phyloP scores from a whole-genome alignment of 495 filamentous ascomycete genomes.

The Talaromyces ruber region DNA sequence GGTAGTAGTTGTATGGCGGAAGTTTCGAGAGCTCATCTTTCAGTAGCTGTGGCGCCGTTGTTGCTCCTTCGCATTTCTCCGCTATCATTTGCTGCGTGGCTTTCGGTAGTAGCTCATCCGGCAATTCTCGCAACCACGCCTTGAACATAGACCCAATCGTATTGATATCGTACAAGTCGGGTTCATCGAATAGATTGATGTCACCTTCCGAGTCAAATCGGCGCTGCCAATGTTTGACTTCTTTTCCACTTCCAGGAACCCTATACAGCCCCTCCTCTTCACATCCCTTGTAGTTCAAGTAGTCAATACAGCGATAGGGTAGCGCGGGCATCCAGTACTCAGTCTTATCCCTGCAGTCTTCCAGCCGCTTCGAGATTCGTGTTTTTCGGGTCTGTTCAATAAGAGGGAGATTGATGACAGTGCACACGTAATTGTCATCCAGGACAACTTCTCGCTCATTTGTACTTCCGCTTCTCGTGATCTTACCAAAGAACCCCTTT shows the following conservation, averaged over 20 bases:
- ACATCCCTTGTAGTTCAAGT: slow-evolving; percentile 82
- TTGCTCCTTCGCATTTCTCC: slow-evolving; percentile 63
- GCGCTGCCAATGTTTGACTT: slow-evolving; percentile 81
- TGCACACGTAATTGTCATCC: slow-evolving; percentile 69
- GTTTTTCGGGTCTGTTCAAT: slow-evolving; percentile 80
- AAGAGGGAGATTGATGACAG: slow-evolving; percentile 71
- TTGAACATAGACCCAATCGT: slow-evolving; percentile 90
- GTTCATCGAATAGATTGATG: slow-evolving; percentile 74
- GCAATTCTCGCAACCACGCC: slow-evolving; percentile 87
- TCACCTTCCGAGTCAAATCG: slow-evolving; percentile 79
- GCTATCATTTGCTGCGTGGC: slow-evolving; percentile 65
- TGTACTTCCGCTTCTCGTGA: slow-evolving; percentile 60
- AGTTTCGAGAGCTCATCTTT: slow-evolving; percentile 85
- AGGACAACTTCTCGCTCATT: slow-evolving; percentile 58
- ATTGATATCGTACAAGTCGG: slow-evolving; percentile 86
- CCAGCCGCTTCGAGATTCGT: slow-evolving; percentile 74
- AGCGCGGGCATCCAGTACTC: slow-evolving; percentile 96
- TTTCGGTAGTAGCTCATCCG: slow-evolving; percentile 83
- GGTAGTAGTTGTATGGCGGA: slow-evolving; percentile 89
- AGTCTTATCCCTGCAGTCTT: slow-evolving; percentile 81
- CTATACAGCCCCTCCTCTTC: slow-evolving; percentile 88
- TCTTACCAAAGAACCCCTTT: slow-evolving; percentile 71
- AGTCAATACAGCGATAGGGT: slow-evolving; percentile 87
- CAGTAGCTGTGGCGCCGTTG: slow-evolving; percentile 67
- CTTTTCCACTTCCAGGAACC: slow-evolving; percentile 72